phyloP scores from a whole-genome alignment of 768 basidiomycete species.

The Suillus brevipes region DNA sequence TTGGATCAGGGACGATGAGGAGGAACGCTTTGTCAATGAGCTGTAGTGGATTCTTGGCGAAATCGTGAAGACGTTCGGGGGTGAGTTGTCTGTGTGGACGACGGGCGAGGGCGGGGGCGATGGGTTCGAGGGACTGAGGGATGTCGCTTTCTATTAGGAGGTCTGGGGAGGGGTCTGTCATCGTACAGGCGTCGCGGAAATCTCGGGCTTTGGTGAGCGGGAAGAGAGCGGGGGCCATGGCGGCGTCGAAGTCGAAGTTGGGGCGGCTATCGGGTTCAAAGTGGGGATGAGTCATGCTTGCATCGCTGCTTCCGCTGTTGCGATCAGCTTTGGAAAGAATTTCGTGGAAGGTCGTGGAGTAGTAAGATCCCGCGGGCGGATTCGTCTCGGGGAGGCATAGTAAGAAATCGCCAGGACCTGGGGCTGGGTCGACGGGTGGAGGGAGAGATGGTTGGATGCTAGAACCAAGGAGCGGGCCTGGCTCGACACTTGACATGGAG shows the following conservation, averaged over 20 bases:
- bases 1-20: constrained; percentile 1
- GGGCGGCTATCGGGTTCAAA: background rate
- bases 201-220: background rate
- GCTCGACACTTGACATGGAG: constrained; percentile 1
- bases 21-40: constrained; percentile 1
- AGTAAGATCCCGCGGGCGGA: background rate
- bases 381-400: constrained; percentile 1
- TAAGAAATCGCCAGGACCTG: constrained; percentile 1
- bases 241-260: background rate
- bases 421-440: background rate
- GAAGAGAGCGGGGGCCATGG: background rate
- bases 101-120: background rate
- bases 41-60: background rate
- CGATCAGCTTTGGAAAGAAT: background rate
- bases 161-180: background rate
- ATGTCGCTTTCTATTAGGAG: background rate
- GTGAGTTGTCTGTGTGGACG: constrained; percentile 4
- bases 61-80: background rate
- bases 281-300: background rate
- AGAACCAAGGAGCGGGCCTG: background rate
- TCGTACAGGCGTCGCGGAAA: background rate
- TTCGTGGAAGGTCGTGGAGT: constrained; percentile 3
- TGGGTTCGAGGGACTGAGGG: background rate
- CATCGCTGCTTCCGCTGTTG: background rate
- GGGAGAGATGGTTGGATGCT: background rate